Evolutionary conservation across 805 yeast species (phyloP).

Genomic region (Saturnispora bothae): DNA sequence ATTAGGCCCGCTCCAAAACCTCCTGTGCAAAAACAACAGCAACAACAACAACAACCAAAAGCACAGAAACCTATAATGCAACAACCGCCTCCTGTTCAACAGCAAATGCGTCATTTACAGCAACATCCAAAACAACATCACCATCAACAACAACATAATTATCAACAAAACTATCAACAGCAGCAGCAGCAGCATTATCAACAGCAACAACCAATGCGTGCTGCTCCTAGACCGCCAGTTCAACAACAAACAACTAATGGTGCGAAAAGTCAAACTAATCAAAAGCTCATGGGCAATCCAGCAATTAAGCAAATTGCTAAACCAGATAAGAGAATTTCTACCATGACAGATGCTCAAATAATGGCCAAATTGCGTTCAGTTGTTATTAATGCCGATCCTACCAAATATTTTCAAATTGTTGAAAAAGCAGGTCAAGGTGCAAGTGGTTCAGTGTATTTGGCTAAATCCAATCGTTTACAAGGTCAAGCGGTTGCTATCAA

Average conservation of each 20-base stretch:
- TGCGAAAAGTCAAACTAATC: constrained; percentile 15
- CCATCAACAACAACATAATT: constrained; percentile 7
- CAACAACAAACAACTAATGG: constrained; percentile 23
- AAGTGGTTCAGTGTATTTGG: constrained; percentile 87
- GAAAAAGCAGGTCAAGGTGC: constrained; percentile 98
- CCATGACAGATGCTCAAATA: constrained; percentile 79
- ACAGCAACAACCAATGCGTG: constrained; percentile 9
- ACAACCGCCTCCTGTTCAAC: constrained; percentile 14
- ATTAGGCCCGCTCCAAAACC: constrained; percentile 14
- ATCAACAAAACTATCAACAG: constrained; percentile 3
- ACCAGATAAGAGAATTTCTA: constrained; percentile 40
- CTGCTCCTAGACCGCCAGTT: constrained; percentile 15
- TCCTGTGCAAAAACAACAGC: constrained; percentile 8
- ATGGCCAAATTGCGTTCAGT: constrained; percentile 74
- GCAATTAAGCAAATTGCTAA: background rate
- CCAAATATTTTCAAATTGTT: constrained; percentile 62
- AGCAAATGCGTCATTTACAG: constrained; percentile 21
- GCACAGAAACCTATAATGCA: constrained; percentile 14
- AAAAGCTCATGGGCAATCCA: constrained; percentile 3
- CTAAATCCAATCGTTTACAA: constrained; percentile 43
- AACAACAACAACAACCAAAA: constrained; percentile 11
- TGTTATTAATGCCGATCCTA: constrained; percentile 79
- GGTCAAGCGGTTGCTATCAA: constrained; percentile 83
- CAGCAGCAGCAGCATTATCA: constrained; percentile 4
- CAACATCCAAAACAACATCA: constrained; percentile 24